Conservation (phyloP, 228 moss, liverwort and hornwort genomes). For the Sphagnum magellanicum region DNA sequence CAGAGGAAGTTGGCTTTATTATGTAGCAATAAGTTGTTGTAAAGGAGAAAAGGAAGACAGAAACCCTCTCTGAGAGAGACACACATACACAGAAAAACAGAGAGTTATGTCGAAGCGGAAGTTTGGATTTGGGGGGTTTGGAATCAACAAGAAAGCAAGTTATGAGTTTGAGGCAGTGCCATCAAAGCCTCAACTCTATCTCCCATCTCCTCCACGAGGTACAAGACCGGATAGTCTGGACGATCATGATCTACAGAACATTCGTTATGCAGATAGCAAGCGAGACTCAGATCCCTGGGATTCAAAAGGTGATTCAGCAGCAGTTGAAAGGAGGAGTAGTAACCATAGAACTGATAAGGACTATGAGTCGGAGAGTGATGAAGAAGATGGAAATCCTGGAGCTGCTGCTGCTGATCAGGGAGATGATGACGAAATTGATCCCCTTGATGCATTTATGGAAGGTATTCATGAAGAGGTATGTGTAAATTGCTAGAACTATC, state of each 20-base stretch:
- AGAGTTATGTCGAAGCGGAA: conserved; percentile 64
- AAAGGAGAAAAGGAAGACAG: no score
- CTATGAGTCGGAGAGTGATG: conserved; percentile 20
- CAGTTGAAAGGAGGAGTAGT: neutral
- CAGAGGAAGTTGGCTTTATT: no score
- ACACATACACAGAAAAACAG: neutral
- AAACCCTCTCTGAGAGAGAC: neutral
- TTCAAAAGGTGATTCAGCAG: conserved; percentile 6
- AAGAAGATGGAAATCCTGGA: conserved; percentile 23
- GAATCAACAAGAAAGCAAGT: conserved; percentile 71
- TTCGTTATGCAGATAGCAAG: conserved; percentile 58
- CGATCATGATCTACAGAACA: conserved; percentile 70
- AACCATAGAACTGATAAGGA: conserved; percentile 10
- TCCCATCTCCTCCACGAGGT: conserved; percentile 70
- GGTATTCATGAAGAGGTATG: conserved; percentile 95
- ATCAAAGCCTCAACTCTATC: conserved; percentile 67
- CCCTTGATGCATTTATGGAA: conserved; percentile 97
- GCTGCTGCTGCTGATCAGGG: conserved; percentile 16
- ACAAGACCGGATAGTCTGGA: conserved; percentile 37
- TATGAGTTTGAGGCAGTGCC: conserved; percentile 78
- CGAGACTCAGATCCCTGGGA: conserved; percentile 25
- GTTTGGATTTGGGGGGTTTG: conserved; percentile 71
- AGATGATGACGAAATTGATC: conserved; percentile 65
- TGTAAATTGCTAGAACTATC: neutral
- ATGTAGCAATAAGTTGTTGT: no score